Conservation (phyloP, 2,329 filamentous ascomycete genomes). For the Pseudogymnoascus sp. region DNA sequence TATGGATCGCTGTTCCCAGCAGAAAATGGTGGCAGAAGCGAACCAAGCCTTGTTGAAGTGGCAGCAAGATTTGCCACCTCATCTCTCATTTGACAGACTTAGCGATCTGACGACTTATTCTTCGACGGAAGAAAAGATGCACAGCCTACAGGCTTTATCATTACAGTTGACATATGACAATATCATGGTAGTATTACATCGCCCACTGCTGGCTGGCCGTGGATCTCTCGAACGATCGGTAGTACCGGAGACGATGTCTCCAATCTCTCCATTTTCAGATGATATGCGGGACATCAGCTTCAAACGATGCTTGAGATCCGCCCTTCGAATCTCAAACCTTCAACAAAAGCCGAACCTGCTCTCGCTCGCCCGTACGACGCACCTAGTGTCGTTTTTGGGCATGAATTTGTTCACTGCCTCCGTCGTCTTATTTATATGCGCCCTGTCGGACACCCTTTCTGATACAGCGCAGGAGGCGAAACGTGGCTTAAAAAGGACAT, state of each 20-base stretch:
- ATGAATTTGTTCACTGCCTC: slow-evolving; percentile 40
- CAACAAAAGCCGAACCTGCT: slow-evolving; percentile 30
- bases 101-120: slow-evolving; percentile 19
- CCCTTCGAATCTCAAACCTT: slow-evolving; percentile 33
- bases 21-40: slow-evolving; percentile 19
- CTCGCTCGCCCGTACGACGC: slow-evolving; percentile 35
- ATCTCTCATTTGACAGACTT: slow-evolving; percentile 21
- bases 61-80: slow-evolving; percentile 22
- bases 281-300: slow-evolving; percentile 19
- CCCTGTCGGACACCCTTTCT: slow-evolving; percentile 36
- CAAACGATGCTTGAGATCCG: slow-evolving; percentile 32
- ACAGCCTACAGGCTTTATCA: slow-evolving; percentile 34
- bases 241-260: slow-evolving; percentile 12
- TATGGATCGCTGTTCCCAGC: slow-evolving; percentile 14
- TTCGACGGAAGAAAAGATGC: slow-evolving; percentile 16
- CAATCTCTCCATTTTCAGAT: slow-evolving; percentile 14
- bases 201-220: slow-evolving; percentile 34
- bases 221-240: slow-evolving; percentile 15
- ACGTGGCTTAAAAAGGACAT: slow-evolving; percentile 36
- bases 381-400: slow-evolving; percentile 37
- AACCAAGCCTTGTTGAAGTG: slow-evolving; percentile 22
- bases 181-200: slow-evolving; percentile 36
- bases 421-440: slow-evolving; percentile 36
- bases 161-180: slow-evolving; percentile 39
- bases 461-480: slow-evolving; percentile 37